phyloP scores from a whole-genome alignment of 2,329 filamentous ascomycete species.

The Dactylellina haptotyla region DNA sequence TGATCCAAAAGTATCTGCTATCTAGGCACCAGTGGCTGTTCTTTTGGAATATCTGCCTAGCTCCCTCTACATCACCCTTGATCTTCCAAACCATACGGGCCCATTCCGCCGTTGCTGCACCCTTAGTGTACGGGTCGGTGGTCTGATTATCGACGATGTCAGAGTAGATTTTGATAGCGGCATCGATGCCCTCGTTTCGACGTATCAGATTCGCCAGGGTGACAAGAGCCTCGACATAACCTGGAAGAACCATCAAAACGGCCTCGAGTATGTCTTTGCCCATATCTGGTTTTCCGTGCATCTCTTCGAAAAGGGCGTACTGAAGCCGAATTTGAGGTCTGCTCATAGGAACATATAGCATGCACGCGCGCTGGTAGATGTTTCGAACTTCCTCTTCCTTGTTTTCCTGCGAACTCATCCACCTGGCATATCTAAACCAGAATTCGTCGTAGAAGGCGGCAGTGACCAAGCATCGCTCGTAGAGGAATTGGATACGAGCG shows the following conservation, averaged over 20 bases:
- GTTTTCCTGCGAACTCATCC: constrained; percentile 83
- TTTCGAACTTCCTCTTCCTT: constrained; percentile 91
- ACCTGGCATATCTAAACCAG: constrained; percentile 95
- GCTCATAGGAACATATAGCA: constrained; percentile 85
- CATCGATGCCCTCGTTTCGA: constrained; percentile 82
- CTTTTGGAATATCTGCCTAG: constrained; percentile 81
- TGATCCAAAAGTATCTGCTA: constrained; percentile 88
- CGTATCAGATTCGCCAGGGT: constrained; percentile 88
- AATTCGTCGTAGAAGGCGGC: constrained; percentile 97
- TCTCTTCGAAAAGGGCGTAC: constrained; percentile 95
- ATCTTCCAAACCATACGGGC: constrained; percentile 86
- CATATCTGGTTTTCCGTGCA: constrained; percentile 77
- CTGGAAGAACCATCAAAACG: constrained; percentile 77
- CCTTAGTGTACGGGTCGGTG: constrained; percentile 82
- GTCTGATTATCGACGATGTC: constrained; percentile 78
- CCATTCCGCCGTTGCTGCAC: constrained; percentile 87
- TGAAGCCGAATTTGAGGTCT: constrained; percentile 84
- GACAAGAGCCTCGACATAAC: constrained; percentile 85
- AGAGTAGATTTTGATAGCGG: constrained; percentile 84
- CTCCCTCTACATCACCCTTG: constrained; percentile 81
- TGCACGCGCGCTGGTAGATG: constrained; percentile 88
- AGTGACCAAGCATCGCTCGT: constrained; percentile 91
- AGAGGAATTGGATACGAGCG: constrained; percentile 79
- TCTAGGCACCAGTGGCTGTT: constrained; percentile 86
- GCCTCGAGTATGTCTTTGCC: constrained; percentile 86